Conservation (phyloP, 176 grass and related monocot species). For the Avena atlantica region DNA sequence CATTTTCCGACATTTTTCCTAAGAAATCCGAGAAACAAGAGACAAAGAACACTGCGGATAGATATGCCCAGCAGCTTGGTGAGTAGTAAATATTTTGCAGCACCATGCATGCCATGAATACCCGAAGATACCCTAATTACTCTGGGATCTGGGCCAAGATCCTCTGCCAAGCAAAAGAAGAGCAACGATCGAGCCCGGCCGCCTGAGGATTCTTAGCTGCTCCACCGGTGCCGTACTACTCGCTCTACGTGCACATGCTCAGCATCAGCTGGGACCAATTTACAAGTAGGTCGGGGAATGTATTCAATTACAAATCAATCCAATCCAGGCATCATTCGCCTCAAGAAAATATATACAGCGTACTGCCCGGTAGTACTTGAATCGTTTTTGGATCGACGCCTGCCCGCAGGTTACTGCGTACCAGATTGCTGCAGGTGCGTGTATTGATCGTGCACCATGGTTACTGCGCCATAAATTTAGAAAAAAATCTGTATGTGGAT, state of each 20-base stretch:
- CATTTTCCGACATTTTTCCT: not conserved
- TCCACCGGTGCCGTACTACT: not conserved
- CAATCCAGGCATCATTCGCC: not conserved
- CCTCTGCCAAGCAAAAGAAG: not conserved
- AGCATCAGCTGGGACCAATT: slow-evolving; percentile 7
- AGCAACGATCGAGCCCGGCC: not conserved
- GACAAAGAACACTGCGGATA: not conserved
- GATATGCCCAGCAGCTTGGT: not conserved
- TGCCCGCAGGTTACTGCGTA: not conserved
- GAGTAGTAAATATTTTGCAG: slow-evolving; percentile 3
- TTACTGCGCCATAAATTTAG: no score
- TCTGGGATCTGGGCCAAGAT: slow-evolving; percentile 44
- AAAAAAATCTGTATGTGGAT: no score
- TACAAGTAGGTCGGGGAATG: not conserved
- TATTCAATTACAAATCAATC: not conserved
- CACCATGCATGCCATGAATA: slow-evolving; percentile 26
- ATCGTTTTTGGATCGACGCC: not conserved
- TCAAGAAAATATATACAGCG: not conserved
- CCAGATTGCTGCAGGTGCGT: not conserved
- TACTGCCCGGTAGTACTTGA: not conserved
- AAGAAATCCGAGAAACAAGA: not conserved
- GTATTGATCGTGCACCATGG: not conserved
- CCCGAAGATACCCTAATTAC: slow-evolving; percentile 26
- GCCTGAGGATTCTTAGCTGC: not conserved
- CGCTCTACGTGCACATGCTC: no score